Evolutionary conservation across 73 alveolate species (phyloP), one percentile per base, ranked within the genome.

Genomic region (Stentor roeselii): DNA sequence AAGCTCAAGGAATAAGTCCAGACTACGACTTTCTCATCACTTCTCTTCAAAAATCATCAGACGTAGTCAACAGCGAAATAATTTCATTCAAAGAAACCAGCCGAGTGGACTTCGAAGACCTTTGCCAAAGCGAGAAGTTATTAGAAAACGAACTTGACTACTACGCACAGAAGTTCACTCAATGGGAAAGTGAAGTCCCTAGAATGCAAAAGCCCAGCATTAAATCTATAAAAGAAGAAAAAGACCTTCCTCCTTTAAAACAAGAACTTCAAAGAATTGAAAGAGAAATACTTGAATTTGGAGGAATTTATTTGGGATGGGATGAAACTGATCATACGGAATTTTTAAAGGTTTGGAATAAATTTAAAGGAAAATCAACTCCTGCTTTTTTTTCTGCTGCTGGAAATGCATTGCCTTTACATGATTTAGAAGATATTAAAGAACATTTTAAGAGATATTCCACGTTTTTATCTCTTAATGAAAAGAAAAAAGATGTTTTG

Each of bases 401-500:
- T 30, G 36, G 15, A n/a, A 76, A 76, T 76, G 27, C 30, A 14
- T 39, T 76, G 2, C 84, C 84, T 39, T 27, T 35, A 41, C 42
- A 21, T 15, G 74, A 41, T 2, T 31, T 14, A n/a, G 60, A 39
- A 39, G 59, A 30, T 35, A 76, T 76, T 21, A 41, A 39, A 76
- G 59, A 21, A 15, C 84, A 76, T 76, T 15, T n/a, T 1, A 39
- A 15, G 39, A 76, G 39, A 2, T 76, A 76, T 2, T 27, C 14
- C 32, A 35, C 14, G 2, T 41, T 27, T 34, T 6, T 39, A 15
- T 14, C n/a, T 0, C 39, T 76, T 15, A 37, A 39, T 2, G 74
- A 76, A n/a, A 76, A 76, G 84, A 76, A 76, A 41, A 76, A 76
- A 76, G 84, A 76, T 36, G 34, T 41, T n/a, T 30, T 76, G 36